These are phyloP conservation scores for Linnemannia elongata DNA, from an alignment of 192 early-diverging fungal genomes.

Conservation along the genomic window DNA sequence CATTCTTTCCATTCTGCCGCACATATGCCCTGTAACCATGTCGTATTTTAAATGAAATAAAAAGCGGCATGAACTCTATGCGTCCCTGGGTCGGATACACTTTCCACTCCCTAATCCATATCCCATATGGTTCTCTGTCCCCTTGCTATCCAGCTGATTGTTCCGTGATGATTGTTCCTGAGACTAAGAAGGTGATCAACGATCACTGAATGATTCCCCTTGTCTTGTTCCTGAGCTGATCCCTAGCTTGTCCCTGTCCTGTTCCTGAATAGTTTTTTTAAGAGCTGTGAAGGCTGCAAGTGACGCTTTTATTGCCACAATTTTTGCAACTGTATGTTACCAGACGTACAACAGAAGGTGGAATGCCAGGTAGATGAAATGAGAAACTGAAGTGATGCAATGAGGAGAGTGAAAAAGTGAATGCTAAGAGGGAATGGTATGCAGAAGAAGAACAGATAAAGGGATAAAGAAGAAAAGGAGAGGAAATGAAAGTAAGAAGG, in stretches of 20 bases:
- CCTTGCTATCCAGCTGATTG: neutral
- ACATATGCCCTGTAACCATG: neutral
- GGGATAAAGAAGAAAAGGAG: neutral
- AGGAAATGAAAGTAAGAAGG: neutral
- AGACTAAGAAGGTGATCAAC: neutral
- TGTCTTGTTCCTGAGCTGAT: neutral
- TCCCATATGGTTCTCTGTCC: neutral
- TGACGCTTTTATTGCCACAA: neutral
- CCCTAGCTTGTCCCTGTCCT: neutral
- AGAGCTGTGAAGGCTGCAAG: neutral
- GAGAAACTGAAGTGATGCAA: neutral
- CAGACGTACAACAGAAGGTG: neutral
- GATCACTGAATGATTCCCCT: neutral
- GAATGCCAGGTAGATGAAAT: neutral
- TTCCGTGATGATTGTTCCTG: neutral
- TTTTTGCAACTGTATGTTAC: neutral
- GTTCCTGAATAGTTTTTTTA: neutral
- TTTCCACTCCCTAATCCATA: neutral
- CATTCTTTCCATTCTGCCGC: neutral
- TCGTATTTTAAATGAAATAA: neutral
- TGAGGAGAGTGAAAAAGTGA: neutral
- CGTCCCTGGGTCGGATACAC: too few species aligned
- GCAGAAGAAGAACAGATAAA: neutral
- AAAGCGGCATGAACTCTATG: neutral
- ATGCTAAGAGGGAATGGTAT: neutral